These are phyloP conservation scores for Ustilago xerochloae DNA, from an alignment of 1,284 basidiomycete species.

Conservation along the genomic window DNA sequence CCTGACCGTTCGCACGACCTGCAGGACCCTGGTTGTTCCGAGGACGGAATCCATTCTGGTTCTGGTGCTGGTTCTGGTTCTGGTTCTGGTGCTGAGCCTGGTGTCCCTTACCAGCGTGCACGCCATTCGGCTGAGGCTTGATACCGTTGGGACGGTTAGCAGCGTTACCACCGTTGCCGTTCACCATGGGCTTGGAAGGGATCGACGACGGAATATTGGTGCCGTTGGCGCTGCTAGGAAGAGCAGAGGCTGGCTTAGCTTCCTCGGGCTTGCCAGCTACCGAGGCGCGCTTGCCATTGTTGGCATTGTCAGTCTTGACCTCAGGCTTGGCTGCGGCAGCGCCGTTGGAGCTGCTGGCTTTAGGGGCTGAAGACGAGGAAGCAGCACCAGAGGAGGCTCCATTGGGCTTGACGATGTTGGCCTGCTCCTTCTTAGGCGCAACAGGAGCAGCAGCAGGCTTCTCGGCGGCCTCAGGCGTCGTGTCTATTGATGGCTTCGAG, in stretches of 20 bases:
- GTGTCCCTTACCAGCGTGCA: conserved; percentile 23
- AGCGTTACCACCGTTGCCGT: conserved; percentile 19
- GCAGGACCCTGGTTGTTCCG: conserved; percentile 16
- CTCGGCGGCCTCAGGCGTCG: conserved; percentile 13
- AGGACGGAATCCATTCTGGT: conserved; percentile 27
- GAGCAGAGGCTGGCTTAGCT: conserved; percentile 15
- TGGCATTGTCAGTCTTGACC: conserved; percentile 17
- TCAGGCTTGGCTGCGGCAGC: conserved; percentile 23
- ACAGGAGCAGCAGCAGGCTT: conserved; percentile 6
- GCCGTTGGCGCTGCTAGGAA: conserved; percentile 8
- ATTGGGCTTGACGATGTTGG: conserved; percentile 17
- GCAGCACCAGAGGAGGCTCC: conserved; percentile 13
- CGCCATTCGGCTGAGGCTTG: conserved; percentile 42
- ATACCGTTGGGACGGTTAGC: conserved; percentile 26
- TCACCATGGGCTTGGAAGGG: conserved; percentile 38
- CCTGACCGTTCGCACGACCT: conserved; percentile 33
- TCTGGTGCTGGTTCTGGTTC: background rate
- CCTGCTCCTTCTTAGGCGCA: conserved; percentile 27
- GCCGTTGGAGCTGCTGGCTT: conserved; percentile 8
- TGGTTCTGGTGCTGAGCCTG: conserved; percentile 31
- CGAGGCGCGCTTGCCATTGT: conserved; percentile 28
- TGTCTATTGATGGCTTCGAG: conserved; percentile 21
- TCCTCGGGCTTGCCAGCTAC: conserved; percentile 25
- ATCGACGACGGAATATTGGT: conserved; percentile 38
- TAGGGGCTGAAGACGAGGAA: conserved; percentile 18